Percentiles rank a stretch among this genome's conserved stretches.
Evolutionary conservation across 768 basidiomycete genomes (phyloP).

Genomic region (Coprinopsis cinerea): DNA sequence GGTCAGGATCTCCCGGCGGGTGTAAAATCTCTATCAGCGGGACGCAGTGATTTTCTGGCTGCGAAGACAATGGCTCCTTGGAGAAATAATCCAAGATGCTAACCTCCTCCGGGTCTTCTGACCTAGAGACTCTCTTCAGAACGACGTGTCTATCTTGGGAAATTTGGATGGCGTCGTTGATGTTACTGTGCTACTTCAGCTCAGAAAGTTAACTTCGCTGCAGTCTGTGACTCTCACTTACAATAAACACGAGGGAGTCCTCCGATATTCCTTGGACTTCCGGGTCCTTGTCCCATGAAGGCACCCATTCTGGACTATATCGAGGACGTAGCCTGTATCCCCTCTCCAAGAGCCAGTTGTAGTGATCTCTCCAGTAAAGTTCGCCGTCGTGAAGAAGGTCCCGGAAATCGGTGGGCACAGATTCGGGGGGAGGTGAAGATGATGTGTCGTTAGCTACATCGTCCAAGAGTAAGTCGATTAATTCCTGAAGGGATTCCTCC

Average conservation of each 20-base stretch:
- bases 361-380: conserved; percentile 4
- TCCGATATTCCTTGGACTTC: background rate
- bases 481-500: too few species aligned
- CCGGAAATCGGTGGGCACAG: too few species aligned
- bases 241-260: background rate
- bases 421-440: too few species aligned
- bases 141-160: background rate
- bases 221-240: background rate
- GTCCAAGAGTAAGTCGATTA: too few species aligned
- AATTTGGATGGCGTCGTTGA: background rate
- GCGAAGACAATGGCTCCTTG: background rate
- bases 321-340: conserved; percentile 10
- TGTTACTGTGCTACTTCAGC: background rate
- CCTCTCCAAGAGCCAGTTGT: background rate
- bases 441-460: too few species aligned
- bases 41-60: too few species aligned
- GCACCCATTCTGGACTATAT: conserved; percentile 7
- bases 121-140: background rate
- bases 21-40: too few species aligned
- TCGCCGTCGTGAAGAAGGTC: too few species aligned
- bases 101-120: background rate
- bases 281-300: conserved; percentile 2
- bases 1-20: too few species aligned
- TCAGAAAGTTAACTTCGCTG: background rate
- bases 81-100: background rate